These are phyloP conservation scores for Macaranga tanarius DNA, from an alignment of 441 rosid species.

Conservation along the genomic window DNA sequence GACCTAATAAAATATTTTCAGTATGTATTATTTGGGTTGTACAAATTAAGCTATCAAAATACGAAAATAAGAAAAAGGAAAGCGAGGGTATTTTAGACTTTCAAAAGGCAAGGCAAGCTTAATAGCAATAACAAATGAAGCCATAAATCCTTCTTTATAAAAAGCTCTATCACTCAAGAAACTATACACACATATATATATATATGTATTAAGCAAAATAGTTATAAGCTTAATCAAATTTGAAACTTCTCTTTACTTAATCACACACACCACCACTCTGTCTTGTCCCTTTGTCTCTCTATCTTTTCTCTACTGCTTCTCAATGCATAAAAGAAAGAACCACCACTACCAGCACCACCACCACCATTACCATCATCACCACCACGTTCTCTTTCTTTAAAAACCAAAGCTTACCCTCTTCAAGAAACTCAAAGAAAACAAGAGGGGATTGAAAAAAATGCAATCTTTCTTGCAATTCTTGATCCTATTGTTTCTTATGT, in stretches of 20 bases:
- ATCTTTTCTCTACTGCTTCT: slow-evolving; percentile 21
- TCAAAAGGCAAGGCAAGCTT: too few species aligned
- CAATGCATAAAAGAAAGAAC: slow-evolving; percentile 40
- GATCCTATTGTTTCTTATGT: slow-evolving; percentile 26
- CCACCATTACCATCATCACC: not conserved
- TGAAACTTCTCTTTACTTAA: not conserved
- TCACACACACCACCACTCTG: not conserved
- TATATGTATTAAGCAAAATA: not conserved
- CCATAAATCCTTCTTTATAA: too few species aligned
- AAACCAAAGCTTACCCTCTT: not conserved
- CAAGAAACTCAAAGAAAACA: slow-evolving; percentile 12
- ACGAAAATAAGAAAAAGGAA: too few species aligned
- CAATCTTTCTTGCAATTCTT: slow-evolving; percentile 24
- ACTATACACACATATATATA: too few species aligned
- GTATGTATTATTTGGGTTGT: too few species aligned
- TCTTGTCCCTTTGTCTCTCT: slow-evolving; percentile 12
- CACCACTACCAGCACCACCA: not conserved
- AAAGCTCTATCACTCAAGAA: too few species aligned
- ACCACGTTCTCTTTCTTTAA: slow-evolving; percentile 23
- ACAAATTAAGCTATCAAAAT: too few species aligned
- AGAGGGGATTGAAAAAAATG: slow-evolving; percentile 27
- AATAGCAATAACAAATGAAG: too few species aligned
- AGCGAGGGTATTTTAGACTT: too few species aligned
- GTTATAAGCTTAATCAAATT: slow-evolving; percentile 3
- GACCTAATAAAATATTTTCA: too few species aligned